These are phyloP conservation scores for Infundibulicybe gibba DNA, from an alignment of 768 basidiomycete genomes.

Conservation along the genomic window DNA sequence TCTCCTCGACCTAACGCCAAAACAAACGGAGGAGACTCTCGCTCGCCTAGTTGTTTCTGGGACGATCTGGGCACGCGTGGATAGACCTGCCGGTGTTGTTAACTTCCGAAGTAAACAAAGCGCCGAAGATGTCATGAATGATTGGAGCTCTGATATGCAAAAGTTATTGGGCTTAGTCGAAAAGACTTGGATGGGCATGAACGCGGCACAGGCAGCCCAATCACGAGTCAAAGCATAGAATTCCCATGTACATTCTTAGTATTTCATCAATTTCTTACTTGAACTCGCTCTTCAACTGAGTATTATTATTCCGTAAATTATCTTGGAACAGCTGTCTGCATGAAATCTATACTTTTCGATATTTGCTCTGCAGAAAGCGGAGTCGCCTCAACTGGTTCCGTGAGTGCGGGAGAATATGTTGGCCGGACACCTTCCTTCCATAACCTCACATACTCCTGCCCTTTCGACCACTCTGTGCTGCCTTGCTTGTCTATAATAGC, in stretches of 20 bases:
- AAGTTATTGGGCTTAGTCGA: slow-evolving; percentile 88
- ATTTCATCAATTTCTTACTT: not conserved
- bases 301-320: not conserved
- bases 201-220: slow-evolving; percentile 84
- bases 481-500: slow-evolving; percentile 51
- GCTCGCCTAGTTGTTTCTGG: slow-evolving; percentile 88
- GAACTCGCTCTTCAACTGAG: not conserved
- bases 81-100: slow-evolving; percentile 87
- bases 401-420: slow-evolving; percentile 56
- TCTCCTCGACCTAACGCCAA: slow-evolving; percentile 79
- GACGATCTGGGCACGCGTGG: slow-evolving; percentile 90
- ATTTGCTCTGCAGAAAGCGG: slow-evolving; percentile 6
- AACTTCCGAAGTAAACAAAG: slow-evolving; percentile 80
- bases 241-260: slow-evolving; percentile 4
- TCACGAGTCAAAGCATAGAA: slow-evolving; percentile 46
- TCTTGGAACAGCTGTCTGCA: not conserved
- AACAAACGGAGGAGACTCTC: slow-evolving; percentile 86
- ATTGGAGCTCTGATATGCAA: slow-evolving; percentile 97
- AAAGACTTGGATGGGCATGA: slow-evolving; percentile 99
- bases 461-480: slow-evolving; percentile 63
- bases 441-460: slow-evolving; percentile 65
- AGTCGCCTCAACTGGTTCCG: slow-evolving; percentile 28
- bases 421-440: slow-evolving; percentile 72
- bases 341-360: slow-evolving; percentile 2
- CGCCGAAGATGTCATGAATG: slow-evolving; percentile 94